phyloP scores from a whole-genome alignment of 495 filamentous ascomycete species.

The Podospora didyma region DNA sequence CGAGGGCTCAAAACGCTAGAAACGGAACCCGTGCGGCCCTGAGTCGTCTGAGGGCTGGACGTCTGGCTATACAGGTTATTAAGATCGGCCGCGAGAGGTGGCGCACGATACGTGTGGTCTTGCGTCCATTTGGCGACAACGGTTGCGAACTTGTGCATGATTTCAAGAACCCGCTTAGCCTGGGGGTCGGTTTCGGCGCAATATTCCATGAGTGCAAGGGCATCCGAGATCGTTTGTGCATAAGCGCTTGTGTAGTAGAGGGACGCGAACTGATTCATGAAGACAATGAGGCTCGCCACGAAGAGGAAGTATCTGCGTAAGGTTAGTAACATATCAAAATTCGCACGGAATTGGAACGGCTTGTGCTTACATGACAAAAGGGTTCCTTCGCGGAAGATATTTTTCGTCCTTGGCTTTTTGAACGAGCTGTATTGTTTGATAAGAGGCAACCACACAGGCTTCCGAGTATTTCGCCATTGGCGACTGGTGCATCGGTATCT shows the following conservation, averaged over 20 bases:
- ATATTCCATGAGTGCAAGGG: slow-evolving; percentile 56
- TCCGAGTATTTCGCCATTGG: slow-evolving; percentile 63
- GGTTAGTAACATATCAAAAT: neutral
- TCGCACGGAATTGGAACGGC: neutral
- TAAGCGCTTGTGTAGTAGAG: slow-evolving; percentile 56
- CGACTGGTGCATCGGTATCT: slow-evolving; percentile 24
- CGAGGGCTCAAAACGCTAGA: slow-evolving; percentile 1
- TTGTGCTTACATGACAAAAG: slow-evolving; percentile 57
- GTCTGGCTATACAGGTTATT: slow-evolving; percentile 22
- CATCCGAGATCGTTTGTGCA: slow-evolving; percentile 52
- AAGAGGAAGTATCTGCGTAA: slow-evolving; percentile 61
- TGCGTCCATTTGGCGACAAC: slow-evolving; percentile 45
- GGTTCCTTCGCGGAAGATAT: slow-evolving; percentile 63
- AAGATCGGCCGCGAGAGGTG: slow-evolving; percentile 39
- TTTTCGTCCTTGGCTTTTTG: slow-evolving; percentile 53
- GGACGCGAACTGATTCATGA: slow-evolving; percentile 65
- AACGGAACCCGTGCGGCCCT: slow-evolving; percentile 5
- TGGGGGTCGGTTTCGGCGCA: slow-evolving; percentile 62
- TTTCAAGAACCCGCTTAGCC: slow-evolving; percentile 59
- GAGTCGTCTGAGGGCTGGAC: slow-evolving; percentile 4
- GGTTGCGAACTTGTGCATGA: slow-evolving; percentile 57
- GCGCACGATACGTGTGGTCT: slow-evolving; percentile 34
- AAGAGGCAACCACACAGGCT: slow-evolving; percentile 65
- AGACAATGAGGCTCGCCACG: slow-evolving; percentile 62
- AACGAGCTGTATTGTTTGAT: slow-evolving; percentile 61